Conservation (phyloP, 176 grass and related monocot species). For the Elymus sibiricus region DNA sequence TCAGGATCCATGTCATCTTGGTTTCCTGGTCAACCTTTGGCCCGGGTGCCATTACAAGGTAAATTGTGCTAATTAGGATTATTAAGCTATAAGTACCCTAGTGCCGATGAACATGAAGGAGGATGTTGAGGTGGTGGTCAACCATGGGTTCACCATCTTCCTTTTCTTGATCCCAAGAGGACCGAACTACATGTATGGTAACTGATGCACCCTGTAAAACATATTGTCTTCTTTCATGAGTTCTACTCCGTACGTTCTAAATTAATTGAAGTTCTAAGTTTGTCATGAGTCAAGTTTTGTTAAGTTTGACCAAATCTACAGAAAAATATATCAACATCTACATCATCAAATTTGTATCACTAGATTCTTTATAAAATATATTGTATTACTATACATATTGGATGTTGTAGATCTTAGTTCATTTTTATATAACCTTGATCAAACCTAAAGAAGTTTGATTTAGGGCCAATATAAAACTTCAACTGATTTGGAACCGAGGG, state of each 20-base stretch:
- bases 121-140: constrained; percentile 22
- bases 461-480: too few species aligned
- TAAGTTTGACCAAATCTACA: too few species aligned
- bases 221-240: not conserved
- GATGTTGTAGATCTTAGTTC: too few species aligned
- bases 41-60: not conserved
- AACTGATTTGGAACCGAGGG: too few species aligned
- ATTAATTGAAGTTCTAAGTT: too few species aligned
- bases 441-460: too few species aligned
- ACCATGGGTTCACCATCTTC: constrained; percentile 40
- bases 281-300: too few species aligned
- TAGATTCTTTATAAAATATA: too few species aligned
- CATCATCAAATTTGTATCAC: too few species aligned
- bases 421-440: too few species aligned
- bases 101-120: constrained; percentile 38
- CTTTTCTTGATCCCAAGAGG: constrained; percentile 43
- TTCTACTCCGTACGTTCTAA: not conserved
- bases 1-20: constrained; percentile 10
- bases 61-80: not conserved
- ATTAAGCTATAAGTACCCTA: constrained; percentile 8
- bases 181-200: constrained; percentile 42
- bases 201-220: not conserved
- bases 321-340: too few species aligned
- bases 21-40: constrained; percentile 18
- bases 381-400: too few species aligned